A percentile compares a stretch with the other conserved stretches of the same genome.
phyloP scores from a whole-genome alignment of 306 rosid species.

The Sesbania bispinosa region DNA sequence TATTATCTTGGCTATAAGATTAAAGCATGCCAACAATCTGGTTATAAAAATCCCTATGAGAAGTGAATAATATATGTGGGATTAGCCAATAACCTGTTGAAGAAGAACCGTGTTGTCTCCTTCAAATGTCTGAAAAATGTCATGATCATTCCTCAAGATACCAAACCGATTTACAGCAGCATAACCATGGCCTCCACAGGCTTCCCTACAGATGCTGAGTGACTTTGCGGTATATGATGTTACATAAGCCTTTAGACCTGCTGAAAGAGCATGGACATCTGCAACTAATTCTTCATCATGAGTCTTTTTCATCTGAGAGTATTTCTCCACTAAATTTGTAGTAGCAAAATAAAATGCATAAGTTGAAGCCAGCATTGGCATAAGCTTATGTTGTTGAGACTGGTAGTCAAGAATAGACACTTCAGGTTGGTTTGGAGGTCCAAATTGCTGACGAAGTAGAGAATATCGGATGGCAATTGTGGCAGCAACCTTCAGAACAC shows the following conservation, averaged over 20 bases:
- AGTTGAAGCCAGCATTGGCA: constrained; percentile 98
- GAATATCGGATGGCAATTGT: constrained; percentile 87
- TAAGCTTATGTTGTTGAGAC: constrained; percentile 96
- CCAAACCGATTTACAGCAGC: constrained; percentile 96
- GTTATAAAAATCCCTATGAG: not conserved
- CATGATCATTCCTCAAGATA: constrained; percentile 88
- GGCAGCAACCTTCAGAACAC: constrained; percentile 79
- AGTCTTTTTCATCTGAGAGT: constrained; percentile 76
- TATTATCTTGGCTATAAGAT: not conserved
- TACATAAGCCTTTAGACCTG: constrained; percentile 91
- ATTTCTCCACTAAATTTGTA: constrained; percentile 61
- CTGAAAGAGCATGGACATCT: constrained; percentile 88
- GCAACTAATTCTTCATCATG: constrained; percentile 77
- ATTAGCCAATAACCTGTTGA: constrained; percentile 70
- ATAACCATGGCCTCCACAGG: constrained; percentile 99
- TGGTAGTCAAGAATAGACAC: constrained; percentile 88
- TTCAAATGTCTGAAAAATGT: constrained; percentile 96
- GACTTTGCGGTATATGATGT: constrained; percentile 90
- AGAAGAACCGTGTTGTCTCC: constrained; percentile 98
- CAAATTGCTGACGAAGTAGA: constrained; percentile 91
- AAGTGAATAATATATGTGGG: constrained; percentile 13
- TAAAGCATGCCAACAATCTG: not conserved
- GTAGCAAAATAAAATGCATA: constrained; percentile 90
- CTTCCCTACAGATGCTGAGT: constrained; percentile 89
- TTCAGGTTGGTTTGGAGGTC: constrained; percentile 94